These are phyloP conservation scores for Coemansia biformis DNA, from an alignment of 192 early-diverging fungal species.

Conservation along the genomic window DNA sequence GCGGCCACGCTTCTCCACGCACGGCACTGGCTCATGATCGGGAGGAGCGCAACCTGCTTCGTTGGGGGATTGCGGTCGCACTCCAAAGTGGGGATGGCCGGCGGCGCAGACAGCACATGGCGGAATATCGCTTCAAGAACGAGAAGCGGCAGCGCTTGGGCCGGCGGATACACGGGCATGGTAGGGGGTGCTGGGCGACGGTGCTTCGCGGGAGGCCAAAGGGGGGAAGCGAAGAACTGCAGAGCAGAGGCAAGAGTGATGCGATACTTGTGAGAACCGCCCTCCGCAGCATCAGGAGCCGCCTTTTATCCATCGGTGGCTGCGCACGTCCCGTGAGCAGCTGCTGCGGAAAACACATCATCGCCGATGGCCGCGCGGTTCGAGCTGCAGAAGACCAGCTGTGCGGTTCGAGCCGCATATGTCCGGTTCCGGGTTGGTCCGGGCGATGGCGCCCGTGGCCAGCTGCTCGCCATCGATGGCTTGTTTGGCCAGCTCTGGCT, in stretches of 20 bases:
- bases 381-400: too few species aligned
- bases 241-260: too few species aligned
- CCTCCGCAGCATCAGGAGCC: too few species aligned
- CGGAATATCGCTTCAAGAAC: constrained; percentile 2
- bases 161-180: constrained; percentile 8
- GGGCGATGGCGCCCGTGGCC: constrained; percentile 74
- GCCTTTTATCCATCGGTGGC: too few species aligned
- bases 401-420: too few species aligned
- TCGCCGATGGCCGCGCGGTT: too few species aligned
- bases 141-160: constrained; percentile 9
- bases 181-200: not conserved
- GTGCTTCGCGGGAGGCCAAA: too few species aligned
- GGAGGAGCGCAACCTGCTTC: not conserved
- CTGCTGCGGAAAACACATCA: too few species aligned
- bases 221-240: too few species aligned
- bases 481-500: constrained; percentile 65
- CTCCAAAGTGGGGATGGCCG: not conserved
- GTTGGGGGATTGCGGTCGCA: too few species aligned
- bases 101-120: not conserved
- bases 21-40: constrained; percentile 11
- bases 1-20: constrained; percentile 14
- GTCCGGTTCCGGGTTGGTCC: constrained; percentile 55
- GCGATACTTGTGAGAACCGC: too few species aligned
- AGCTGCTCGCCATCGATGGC: constrained; percentile 72
- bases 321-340: too few species aligned